Evolutionary conservation across 495 filamentous ascomycete genomes (phyloP).

Genomic region (Cetradonia linearis): DNA sequence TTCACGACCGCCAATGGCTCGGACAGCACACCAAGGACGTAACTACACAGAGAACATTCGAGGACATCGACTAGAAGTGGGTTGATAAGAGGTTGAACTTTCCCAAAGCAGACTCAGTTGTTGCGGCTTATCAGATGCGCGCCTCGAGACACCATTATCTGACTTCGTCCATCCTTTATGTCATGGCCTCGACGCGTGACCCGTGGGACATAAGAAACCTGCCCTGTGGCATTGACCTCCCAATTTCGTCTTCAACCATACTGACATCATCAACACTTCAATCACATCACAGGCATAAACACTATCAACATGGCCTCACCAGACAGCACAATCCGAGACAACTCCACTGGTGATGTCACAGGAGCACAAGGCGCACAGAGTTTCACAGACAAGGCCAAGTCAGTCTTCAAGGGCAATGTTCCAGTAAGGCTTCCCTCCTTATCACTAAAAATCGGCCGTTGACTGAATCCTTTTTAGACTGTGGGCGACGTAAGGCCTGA

Average conservation of each 20-base stretch:
- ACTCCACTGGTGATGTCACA: conserved; percentile 7
- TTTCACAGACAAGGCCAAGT: conserved; percentile 19
- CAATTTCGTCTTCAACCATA: background rate
- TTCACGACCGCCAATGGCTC: background rate
- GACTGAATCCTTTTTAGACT: background rate
- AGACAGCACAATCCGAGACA: conserved; percentile 16
- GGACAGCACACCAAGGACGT: background rate
- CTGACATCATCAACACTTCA: background rate
- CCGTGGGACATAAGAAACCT: background rate
- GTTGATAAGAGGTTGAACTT: background rate
- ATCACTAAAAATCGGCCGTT: background rate
- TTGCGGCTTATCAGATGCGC: background rate
- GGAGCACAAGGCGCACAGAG: conserved; percentile 15
- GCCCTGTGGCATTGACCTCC: background rate
- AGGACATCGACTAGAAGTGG: no score
- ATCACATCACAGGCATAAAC: background rate
- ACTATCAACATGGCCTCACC: conserved; percentile 13
- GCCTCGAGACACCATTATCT: background rate
- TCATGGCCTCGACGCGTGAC: conserved; percentile 9
- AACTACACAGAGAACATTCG: background rate
- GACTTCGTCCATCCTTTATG: conserved; percentile 2
- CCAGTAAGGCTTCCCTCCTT: background rate
- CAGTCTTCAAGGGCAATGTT: conserved; percentile 15
- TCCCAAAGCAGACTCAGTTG: conserved; percentile 4
- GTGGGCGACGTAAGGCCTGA: conserved; percentile 2